Percentiles rank a stretch among this genome's conserved stretches.
Conservation (phyloP, 352 stramenopile species). For the Phytophthora lateralis region DNA sequence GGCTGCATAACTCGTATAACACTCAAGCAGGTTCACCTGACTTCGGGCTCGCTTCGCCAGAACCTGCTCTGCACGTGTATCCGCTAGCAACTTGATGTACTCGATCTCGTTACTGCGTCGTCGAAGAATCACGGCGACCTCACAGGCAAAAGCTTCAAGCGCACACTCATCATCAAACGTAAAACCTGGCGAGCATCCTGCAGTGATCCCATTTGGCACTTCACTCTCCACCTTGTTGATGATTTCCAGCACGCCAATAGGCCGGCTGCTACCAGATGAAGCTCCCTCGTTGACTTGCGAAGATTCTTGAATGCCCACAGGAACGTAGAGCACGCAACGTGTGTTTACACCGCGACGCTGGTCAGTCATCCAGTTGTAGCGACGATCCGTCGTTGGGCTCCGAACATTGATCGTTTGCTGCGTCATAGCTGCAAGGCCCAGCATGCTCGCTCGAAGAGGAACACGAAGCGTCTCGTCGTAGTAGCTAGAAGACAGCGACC, state of each 20-base stretch:
- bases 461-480: conserved; percentile 72
- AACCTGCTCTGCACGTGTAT: conserved; percentile 77
- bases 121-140: conserved; percentile 86
- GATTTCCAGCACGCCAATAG: conserved; percentile 88
- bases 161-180: conserved; percentile 87
- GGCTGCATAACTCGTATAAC: conserved; percentile 75
- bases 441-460: conserved; percentile 58
- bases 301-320: conserved; percentile 73
- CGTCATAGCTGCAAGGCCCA: conserved; percentile 64
- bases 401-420: conserved; percentile 76
- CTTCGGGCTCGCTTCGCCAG: conserved; percentile 70
- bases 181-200: conserved; percentile 43
- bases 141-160: conserved; percentile 84
- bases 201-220: conserved; percentile 16
- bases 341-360: conserved; percentile 65
- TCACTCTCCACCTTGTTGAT: conserved; percentile 83
- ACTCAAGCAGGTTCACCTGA: conserved; percentile 80
- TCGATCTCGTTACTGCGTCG: conserved; percentile 87
- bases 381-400: conserved; percentile 59
- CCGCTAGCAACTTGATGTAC: conserved; percentile 88
- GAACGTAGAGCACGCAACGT: conserved; percentile 81
- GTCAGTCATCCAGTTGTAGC: conserved; percentile 65
- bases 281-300: conserved; percentile 28
- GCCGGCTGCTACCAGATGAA: conserved; percentile 45
- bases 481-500: conserved; percentile 80